These are phyloP conservation scores for Beta macrorhiza DNA, from an alignment of 179 eudicot genomes.

Conservation along the genomic window DNA sequence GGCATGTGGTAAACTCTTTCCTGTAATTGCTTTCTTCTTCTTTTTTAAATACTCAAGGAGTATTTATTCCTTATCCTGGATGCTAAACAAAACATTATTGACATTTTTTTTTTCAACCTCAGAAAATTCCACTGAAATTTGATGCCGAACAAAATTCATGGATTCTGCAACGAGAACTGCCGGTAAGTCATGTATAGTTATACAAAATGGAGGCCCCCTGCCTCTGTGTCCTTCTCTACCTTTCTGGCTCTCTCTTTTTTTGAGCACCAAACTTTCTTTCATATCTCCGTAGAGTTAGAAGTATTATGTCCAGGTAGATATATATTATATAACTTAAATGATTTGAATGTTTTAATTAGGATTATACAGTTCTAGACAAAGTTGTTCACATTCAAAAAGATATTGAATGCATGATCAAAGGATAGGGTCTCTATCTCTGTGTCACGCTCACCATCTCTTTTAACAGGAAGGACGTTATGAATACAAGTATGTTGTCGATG, in stretches of 20 bases:
- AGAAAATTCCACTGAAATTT: constrained; percentile 69
- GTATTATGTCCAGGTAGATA: background rate
- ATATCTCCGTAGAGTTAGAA: background rate
- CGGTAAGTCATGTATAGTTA: constrained; percentile 45
- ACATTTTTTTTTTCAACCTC: constrained; percentile 19
- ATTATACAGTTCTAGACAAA: background rate
- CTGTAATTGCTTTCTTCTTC: background rate
- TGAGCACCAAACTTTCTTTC: background rate
- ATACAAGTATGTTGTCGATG: constrained; percentile 90
- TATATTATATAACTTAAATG: background rate
- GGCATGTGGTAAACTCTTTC: background rate
- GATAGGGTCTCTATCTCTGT: background rate
- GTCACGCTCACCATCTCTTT: background rate
- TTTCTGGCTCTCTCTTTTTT: background rate
- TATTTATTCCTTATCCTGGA: background rate
- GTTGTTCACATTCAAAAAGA: background rate
- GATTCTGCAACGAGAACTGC: constrained; percentile 75
- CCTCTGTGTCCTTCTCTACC: background rate
- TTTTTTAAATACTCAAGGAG: background rate
- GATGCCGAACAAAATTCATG: constrained; percentile 55
- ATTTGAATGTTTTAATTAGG: background rate
- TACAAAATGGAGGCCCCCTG: background rate
- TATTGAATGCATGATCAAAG: background rate
- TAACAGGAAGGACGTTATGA: constrained; percentile 82
- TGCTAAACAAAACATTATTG: constrained; percentile 12